phyloP scores from a whole-genome alignment of 768 basidiomycete genomes.

The Leccinum truebloodii region DNA sequence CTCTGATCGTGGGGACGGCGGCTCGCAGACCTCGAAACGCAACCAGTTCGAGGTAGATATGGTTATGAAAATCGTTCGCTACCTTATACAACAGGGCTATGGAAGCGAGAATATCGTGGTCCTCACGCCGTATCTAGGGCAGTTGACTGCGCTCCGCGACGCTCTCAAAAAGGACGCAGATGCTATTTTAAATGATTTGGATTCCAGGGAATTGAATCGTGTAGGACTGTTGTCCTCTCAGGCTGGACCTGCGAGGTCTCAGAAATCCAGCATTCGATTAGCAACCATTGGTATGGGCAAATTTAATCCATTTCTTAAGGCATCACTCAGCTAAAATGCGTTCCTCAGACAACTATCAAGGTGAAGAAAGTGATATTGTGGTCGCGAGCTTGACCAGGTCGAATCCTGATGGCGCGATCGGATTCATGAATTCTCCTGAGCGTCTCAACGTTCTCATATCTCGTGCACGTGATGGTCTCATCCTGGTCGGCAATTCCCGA shows the following conservation, averaged over 20 bases:
- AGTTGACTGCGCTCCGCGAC: constrained; percentile 52
- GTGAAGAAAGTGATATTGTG: constrained; percentile 73
- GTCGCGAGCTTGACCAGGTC: constrained; percentile 62
- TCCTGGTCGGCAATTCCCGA: constrained; percentile 63
- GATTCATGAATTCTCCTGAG: constrained; percentile 72
- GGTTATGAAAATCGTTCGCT: constrained; percentile 65
- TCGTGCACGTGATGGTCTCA: constrained; percentile 62
- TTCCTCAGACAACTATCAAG: constrained; percentile 68
- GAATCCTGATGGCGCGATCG: constrained; percentile 55
- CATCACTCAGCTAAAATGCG: not conserved
- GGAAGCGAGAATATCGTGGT: constrained; percentile 59
- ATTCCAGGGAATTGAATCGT: constrained; percentile 54
- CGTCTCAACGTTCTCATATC: constrained; percentile 72
- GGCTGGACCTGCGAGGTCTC: constrained; percentile 33
- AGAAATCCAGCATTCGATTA: constrained; percentile 51
- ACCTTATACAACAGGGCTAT: constrained; percentile 70
- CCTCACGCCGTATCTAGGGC: constrained; percentile 70
- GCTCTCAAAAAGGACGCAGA: constrained; percentile 49
- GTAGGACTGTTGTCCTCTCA: constrained; percentile 52
- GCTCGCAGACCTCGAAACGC: constrained; percentile 56
- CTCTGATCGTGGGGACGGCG: constrained; percentile 47
- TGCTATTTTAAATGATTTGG: constrained; percentile 62
- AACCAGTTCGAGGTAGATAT: constrained; percentile 62
- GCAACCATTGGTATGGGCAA: constrained; percentile 59
- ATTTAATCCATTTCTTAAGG: not conserved